Conservation (phyloP, 805 yeast genomes). For the Suhomyces kilbournensis region DNA sequence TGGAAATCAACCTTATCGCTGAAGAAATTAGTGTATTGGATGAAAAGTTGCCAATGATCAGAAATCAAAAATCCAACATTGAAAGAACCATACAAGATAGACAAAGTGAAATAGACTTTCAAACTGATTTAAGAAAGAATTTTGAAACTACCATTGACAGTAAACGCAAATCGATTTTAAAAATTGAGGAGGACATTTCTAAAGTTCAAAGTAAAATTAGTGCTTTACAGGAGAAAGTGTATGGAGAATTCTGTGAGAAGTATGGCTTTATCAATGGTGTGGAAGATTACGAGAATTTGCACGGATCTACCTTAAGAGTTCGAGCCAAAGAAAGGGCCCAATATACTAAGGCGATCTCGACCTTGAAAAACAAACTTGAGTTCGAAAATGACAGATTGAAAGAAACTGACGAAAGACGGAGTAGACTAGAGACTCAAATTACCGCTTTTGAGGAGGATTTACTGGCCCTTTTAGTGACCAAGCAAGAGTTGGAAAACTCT, state of each 20-base stretch:
- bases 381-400: slow-evolving; percentile 62
- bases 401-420: slow-evolving; percentile 49
- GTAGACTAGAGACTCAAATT: slow-evolving; percentile 40
- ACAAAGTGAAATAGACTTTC: slow-evolving; percentile 51
- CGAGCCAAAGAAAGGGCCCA: slow-evolving; percentile 61
- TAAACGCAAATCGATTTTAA: slow-evolving; percentile 12
- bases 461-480: slow-evolving; percentile 28
- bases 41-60: slow-evolving; percentile 41
- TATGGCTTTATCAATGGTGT: slow-evolving; percentile 53
- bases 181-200: slow-evolving; percentile 19
- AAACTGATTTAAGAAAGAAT: slow-evolving; percentile 24
- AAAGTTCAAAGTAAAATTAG: slow-evolving; percentile 16
- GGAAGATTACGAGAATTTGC: slow-evolving; percentile 66
- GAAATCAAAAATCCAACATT: slow-evolving; percentile 43
- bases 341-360: slow-evolving; percentile 57
- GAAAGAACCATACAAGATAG: slow-evolving; percentile 46
- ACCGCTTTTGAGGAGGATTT: slow-evolving; percentile 33
- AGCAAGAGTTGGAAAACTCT: slow-evolving; percentile 22
- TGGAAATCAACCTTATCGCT: slow-evolving; percentile 53
- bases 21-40: slow-evolving; percentile 50
- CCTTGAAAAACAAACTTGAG: slow-evolving; percentile 55
- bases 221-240: slow-evolving; percentile 44
- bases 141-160: slow-evolving; percentile 17
- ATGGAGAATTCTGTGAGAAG: slow-evolving; percentile 51
- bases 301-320: slow-evolving; percentile 55